A percentile compares a stretch with the other conserved stretches of the same genome.
Conservation (phyloP, 2,329 filamentous ascomycete species). For the Ophiostoma pallidulum region DNA sequence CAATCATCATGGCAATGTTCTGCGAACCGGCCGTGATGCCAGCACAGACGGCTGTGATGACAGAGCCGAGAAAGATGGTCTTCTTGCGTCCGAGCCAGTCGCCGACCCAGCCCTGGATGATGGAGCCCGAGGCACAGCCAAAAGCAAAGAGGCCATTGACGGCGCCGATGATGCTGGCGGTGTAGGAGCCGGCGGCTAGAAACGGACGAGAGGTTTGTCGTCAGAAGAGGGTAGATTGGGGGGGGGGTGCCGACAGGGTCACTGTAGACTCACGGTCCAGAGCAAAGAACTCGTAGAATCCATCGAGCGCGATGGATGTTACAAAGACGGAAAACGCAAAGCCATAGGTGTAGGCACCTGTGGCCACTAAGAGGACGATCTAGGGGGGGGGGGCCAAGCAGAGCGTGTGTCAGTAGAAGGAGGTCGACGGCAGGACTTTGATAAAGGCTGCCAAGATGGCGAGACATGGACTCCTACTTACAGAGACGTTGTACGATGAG, state of each 20-base stretch:
- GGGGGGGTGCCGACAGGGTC: too few relatives aligned
- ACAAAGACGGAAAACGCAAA: neutral
- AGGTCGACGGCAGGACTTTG: too few relatives aligned
- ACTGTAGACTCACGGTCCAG: neutral
- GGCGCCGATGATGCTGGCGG: slow-evolving; percentile 6
- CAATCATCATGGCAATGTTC: slow-evolving; percentile 9
- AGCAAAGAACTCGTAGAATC: neutral
- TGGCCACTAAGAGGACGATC: too few relatives aligned
- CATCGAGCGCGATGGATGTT: neutral
- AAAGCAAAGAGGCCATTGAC: slow-evolving; percentile 14
- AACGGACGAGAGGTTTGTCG: too few relatives aligned
- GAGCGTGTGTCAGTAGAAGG: too few relatives aligned
- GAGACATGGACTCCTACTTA: too few relatives aligned
- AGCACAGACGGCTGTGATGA: slow-evolving; percentile 8
- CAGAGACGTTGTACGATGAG: too few relatives aligned
- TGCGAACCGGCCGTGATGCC: slow-evolving; percentile 12
- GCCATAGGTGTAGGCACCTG: neutral
- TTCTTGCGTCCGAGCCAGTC: slow-evolving; percentile 12
- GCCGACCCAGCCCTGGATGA: slow-evolving; percentile 11
- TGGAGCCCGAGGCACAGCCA: slow-evolving; percentile 11
- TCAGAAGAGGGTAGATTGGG: too few relatives aligned
- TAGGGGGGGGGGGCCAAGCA: too few relatives aligned
- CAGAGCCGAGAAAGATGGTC: slow-evolving; percentile 10
- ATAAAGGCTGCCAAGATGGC: too few relatives aligned
- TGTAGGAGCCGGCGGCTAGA: slow-evolving; percentile 6